Evolutionary conservation across 2,329 filamentous ascomycete species (phyloP), one percentile per base, ranked within the genome.

Genomic region (Intubia oerlemansii): DNA sequence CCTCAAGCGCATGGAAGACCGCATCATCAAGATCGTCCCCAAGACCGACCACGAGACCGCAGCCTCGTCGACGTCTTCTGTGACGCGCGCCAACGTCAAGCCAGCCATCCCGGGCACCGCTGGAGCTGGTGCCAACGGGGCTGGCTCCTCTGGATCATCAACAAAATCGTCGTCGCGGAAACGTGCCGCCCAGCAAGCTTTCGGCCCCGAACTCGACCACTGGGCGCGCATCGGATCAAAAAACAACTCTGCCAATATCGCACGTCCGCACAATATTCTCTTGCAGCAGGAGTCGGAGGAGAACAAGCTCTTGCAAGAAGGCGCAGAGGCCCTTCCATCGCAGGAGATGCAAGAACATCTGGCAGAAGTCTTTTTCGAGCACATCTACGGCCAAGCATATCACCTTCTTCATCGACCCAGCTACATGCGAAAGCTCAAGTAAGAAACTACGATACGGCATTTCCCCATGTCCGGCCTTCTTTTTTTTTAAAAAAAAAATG

Each of bases 1-100:
- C 30, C 51, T 95, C 39, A 93, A 91, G 56, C 65, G 85, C 32
- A 95, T 95, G 88, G 88, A 98, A 50, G 85, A 95, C 43, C 74
- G 85, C 32, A 88, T 95, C 36, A 90, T 95, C 53, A 92, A 92
- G 48, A 75, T 85, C 33, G 76, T 95, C 17, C 85, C 88, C 0
- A 91, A 85, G 45, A 66, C 80, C 24, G 82, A 90, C 37, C 64
- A 79, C 36, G 71, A 76, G 24, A 19, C 6, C 18, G 18, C 67
- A 8, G 46, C 74, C 33, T 56, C 63, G 7, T 58, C 62, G 7
- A 23, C 36, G 5, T n/a, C n/a, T n/a, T 25, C 28, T 5, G 73
- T 91, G 21, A 74, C 74, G 5, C 64, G 88, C 33, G 84, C 84
- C 9, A 63, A 80, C 6, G 79, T 95, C 19, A 91, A 85, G 44